phyloP scores from a whole-genome alignment of 208 protist genomes.

The Novymonas esmeraldas region DNA sequence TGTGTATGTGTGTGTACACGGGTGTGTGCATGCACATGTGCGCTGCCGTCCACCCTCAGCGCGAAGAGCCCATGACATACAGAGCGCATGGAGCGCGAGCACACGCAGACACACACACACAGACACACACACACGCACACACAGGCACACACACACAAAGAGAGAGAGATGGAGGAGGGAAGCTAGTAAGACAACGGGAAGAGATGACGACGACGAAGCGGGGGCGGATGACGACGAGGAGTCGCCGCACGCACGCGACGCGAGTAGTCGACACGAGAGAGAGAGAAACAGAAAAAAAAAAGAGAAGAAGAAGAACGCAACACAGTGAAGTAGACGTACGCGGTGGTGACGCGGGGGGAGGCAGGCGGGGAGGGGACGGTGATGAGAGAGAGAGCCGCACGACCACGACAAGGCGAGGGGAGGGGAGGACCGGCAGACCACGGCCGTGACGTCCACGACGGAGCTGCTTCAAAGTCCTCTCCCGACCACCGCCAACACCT shows the following conservation, averaged over 20 bases:
- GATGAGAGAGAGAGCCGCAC: not conserved
- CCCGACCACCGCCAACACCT: no score
- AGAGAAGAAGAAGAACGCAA: constrained; percentile 1
- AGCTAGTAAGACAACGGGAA: no score
- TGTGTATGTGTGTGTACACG: not conserved
- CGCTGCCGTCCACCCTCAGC: no score
- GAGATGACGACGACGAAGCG: no score
- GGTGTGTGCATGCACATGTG: no score
- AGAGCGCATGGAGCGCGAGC: not conserved
- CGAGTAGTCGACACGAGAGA: constrained; percentile 7
- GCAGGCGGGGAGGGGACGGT: not conserved
- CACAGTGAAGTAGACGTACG: not conserved
- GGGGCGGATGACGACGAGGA: no score
- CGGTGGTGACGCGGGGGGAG: not conserved
- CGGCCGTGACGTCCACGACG: no score
- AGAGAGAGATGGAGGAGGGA: no score
- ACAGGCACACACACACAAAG: not conserved
- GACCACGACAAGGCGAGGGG: not conserved
- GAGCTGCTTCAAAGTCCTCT: no score
- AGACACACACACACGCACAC: not conserved
- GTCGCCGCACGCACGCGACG: constrained; percentile 2
- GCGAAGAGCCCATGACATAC: no score
- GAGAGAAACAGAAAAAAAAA: constrained; percentile 28
- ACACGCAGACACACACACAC: not conserved
- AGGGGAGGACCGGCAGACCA: not conserved